Evolutionary conservation across 768 basidiomycete genomes (phyloP).

Genomic region (Boletus rufocinnamomeus): DNA sequence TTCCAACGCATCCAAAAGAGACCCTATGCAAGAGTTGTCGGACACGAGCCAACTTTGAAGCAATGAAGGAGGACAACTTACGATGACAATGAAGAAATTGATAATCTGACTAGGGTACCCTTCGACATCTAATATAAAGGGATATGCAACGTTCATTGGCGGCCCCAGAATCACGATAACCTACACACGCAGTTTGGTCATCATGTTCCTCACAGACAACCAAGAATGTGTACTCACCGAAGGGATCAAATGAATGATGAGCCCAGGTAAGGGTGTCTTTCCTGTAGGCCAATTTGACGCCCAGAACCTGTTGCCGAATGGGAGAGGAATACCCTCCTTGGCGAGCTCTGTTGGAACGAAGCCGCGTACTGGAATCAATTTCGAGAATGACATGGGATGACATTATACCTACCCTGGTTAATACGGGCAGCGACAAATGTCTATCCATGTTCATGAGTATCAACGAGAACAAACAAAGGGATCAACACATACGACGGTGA

Average conservation of each 20-base stretch:
- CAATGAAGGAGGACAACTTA: constrained; percentile 27
- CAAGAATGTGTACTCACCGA: constrained; percentile 36
- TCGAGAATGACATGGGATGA: background rate
- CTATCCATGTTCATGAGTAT: constrained; percentile 26
- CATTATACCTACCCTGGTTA: constrained; percentile 44
- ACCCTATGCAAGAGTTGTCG: constrained; percentile 36
- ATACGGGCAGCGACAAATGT: constrained; percentile 52
- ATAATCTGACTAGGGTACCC: constrained; percentile 52
- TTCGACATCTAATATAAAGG: constrained; percentile 60
- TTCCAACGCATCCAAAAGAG: constrained; percentile 58
- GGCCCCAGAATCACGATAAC: constrained; percentile 55
- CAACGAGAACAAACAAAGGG: background rate
- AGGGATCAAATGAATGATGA: constrained; percentile 55
- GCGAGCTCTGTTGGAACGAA: constrained; percentile 46
- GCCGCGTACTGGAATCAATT: background rate
- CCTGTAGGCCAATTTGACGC: constrained; percentile 63
- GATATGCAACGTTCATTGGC: constrained; percentile 53
- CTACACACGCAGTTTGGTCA: constrained; percentile 28
- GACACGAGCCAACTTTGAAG: constrained; percentile 23
- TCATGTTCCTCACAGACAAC: background rate
- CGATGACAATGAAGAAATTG: constrained; percentile 53
- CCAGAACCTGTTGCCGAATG: constrained; percentile 60
- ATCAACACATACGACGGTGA: constrained; percentile 29
- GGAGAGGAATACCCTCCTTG: constrained; percentile 62
- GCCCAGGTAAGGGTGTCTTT: constrained; percentile 53